A percentile compares a stretch with the other conserved stretches of the same genome.
phyloP scores from a whole-genome alignment of 2,329 filamentous ascomycete genomes.

The Dendrostoma leiphaemia region DNA sequence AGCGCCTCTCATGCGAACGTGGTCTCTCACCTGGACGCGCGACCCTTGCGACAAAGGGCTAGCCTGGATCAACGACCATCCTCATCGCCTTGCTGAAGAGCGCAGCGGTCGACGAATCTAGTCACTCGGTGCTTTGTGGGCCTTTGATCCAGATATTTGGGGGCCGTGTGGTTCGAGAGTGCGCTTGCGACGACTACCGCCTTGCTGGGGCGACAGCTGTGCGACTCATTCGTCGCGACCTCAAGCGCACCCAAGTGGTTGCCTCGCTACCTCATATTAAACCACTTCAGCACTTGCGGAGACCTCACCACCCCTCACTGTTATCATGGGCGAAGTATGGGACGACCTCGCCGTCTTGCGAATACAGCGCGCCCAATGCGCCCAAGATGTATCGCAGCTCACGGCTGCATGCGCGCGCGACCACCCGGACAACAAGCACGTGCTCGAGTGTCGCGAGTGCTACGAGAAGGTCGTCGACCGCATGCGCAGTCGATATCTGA shows the following conservation, averaged over 20 bases:
- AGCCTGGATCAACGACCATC: not conserved
- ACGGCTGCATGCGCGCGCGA: conserved; percentile 40
- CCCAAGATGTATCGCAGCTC: conserved; percentile 40
- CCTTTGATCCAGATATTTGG: not conserved
- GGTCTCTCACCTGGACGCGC: not conserved
- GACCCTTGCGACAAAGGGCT: not conserved
- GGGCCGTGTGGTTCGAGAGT: not conserved
- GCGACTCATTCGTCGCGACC: not conserved
- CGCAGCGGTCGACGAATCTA: not conserved
- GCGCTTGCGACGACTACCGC: not conserved
- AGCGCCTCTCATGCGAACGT: not conserved
- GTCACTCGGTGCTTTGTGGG: too few species aligned
- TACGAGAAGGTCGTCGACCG: conserved; percentile 46
- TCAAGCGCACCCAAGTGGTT: not conserved
- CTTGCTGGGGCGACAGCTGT: not conserved
- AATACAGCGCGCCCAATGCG: conserved; percentile 29
- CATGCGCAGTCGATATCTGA: conserved; percentile 40
- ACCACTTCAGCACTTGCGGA: not conserved
- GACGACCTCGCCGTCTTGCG: conserved; percentile 7
- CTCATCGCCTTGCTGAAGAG: not conserved
- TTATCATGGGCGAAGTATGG: conserved; percentile 8
- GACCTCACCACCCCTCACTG: not conserved
- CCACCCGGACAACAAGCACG: conserved; percentile 38
- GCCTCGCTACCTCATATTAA: not conserved
- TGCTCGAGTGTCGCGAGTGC: conserved; percentile 47